Evolutionary conservation across 805 yeast species (phyloP).

Genomic region (Metschnikowia shivogae): DNA sequence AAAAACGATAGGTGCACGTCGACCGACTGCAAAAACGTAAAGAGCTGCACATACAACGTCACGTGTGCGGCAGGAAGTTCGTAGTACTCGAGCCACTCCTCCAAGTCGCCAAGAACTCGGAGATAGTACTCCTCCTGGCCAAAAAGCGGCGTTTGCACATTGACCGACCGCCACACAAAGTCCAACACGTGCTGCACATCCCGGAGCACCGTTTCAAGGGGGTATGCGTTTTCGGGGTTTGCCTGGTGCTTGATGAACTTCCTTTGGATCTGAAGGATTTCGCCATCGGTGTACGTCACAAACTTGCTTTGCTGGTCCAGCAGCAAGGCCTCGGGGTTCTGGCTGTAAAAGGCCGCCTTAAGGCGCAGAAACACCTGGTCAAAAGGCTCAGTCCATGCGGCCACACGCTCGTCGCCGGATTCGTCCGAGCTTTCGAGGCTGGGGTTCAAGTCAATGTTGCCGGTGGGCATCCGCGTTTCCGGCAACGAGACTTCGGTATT

Average conservation of each 20-base stretch:
- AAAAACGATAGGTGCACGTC: conserved; percentile 24
- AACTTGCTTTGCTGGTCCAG: conserved; percentile 49
- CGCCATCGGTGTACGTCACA: conserved; percentile 19
- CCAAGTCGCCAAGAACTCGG: conserved; percentile 60
- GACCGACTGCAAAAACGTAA: conserved; percentile 36
- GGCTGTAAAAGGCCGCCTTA: conserved; percentile 12
- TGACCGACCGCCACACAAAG: conserved; percentile 60
- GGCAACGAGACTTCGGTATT: conserved; percentile 34
- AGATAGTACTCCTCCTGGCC: conserved; percentile 65
- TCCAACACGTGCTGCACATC: conserved; percentile 50
- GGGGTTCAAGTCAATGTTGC: conserved; percentile 37
- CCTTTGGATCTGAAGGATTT: conserved; percentile 17
- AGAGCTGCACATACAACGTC: conserved; percentile 15
- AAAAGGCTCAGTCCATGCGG: conserved; percentile 21
- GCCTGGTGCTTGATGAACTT: conserved; percentile 39
- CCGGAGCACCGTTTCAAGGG: conserved; percentile 30
- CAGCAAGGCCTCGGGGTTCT: conserved; percentile 8
- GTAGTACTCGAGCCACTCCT: conserved; percentile 50
- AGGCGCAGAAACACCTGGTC: conserved; percentile 24
- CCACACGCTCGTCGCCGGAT: conserved; percentile 14
- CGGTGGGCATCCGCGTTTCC: conserved; percentile 17
- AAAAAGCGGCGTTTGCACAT: conserved; percentile 27
- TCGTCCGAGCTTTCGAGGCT: conserved; percentile 28
- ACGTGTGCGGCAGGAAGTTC: conserved; percentile 12
- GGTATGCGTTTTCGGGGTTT: conserved; percentile 24